Evolutionary conservation across 1,284 basidiomycete species (phyloP).

Genomic region (Moesziomyces parantarcticus): DNA sequence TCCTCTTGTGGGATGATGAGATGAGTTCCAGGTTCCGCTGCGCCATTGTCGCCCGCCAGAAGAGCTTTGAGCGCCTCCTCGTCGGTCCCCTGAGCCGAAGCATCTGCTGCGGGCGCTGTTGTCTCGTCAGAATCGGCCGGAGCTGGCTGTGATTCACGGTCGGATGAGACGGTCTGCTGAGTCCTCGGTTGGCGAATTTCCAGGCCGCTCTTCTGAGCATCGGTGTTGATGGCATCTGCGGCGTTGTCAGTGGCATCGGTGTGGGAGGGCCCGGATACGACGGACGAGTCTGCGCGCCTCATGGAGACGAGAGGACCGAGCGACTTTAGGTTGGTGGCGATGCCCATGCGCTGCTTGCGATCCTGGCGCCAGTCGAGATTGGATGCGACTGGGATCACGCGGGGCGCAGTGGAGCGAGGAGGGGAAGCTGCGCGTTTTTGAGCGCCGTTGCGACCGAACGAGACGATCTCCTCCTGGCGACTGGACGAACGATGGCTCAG

Average conservation of each 20-base stretch:
- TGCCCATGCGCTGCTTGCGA: slow-evolving; percentile 53
- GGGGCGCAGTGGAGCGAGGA: slow-evolving; percentile 3
- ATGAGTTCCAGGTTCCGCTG: not conserved
- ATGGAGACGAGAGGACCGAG: slow-evolving; percentile 47
- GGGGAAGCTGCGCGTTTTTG: slow-evolving; percentile 12
- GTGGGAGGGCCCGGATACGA: slow-evolving; percentile 3
- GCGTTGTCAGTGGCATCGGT: not conserved
- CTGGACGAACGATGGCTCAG: slow-evolving; percentile 2
- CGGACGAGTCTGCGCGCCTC: slow-evolving; percentile 19
- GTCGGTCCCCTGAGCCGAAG: slow-evolving; percentile 12
- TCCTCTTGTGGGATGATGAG: slow-evolving; percentile 49
- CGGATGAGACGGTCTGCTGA: not conserved
- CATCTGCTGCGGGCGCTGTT: not conserved
- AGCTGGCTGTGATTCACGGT: not conserved
- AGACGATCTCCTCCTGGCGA: slow-evolving; percentile 22
- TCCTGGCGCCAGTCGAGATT: slow-evolving; percentile 60
- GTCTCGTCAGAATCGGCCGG: not conserved
- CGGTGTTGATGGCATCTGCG: slow-evolving; percentile 2
- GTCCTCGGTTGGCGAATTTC: slow-evolving; percentile 19
- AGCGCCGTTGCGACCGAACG: slow-evolving; percentile 29
- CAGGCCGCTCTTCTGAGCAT: slow-evolving; percentile 51
- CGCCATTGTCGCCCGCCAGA: slow-evolving; percentile 22
- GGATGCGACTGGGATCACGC: slow-evolving; percentile 48
- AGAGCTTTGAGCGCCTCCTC: slow-evolving; percentile 51
- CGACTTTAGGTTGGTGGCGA: slow-evolving; percentile 29